Evolutionary conservation across 2,329 filamentous ascomycete species (phyloP).

Genomic region (Ceratocystis ficicola): DNA sequence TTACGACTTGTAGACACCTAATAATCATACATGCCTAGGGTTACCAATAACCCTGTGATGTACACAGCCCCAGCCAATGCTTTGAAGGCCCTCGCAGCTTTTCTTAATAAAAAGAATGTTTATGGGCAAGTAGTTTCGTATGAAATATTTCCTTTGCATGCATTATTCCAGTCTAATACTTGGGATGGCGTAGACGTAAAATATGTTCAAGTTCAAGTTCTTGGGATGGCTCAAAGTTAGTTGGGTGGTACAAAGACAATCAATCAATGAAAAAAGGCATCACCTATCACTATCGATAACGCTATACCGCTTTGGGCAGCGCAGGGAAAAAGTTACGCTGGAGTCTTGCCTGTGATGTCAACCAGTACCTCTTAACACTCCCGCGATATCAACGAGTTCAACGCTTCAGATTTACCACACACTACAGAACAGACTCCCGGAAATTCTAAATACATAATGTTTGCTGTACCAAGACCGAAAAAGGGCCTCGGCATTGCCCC

Average conservation of each 20-base stretch:
- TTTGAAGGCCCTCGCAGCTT: background rate
- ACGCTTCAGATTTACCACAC: background rate
- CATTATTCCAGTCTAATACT: no score
- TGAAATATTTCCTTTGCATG: no score
- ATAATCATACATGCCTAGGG: background rate
- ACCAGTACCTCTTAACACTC: background rate
- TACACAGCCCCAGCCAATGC: background rate
- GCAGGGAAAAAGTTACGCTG: slow-evolving; percentile 19
- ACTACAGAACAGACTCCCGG: slow-evolving; percentile 19
- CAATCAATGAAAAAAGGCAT: no score
- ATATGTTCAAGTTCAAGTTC: no score
- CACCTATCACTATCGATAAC: slow-evolving; percentile 21
- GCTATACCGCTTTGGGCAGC: slow-evolving; percentile 17
- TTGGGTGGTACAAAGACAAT: background rate
- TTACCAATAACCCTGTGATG: background rate
- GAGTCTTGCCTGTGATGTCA: background rate
- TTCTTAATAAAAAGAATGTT: no score
- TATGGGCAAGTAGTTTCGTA: no score
- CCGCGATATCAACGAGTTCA: slow-evolving; percentile 1
- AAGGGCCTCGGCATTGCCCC: slow-evolving; percentile 42
- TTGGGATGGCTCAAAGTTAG: no score
- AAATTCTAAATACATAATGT: slow-evolving; percentile 26
- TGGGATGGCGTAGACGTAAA: no score
- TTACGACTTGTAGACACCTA: no score
- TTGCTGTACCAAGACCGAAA: slow-evolving; percentile 47